Evolutionary conservation across 129 eudicot species (phyloP), one percentile per base, ranked within the genome.

Genomic region (Mikania micrantha): DNA sequence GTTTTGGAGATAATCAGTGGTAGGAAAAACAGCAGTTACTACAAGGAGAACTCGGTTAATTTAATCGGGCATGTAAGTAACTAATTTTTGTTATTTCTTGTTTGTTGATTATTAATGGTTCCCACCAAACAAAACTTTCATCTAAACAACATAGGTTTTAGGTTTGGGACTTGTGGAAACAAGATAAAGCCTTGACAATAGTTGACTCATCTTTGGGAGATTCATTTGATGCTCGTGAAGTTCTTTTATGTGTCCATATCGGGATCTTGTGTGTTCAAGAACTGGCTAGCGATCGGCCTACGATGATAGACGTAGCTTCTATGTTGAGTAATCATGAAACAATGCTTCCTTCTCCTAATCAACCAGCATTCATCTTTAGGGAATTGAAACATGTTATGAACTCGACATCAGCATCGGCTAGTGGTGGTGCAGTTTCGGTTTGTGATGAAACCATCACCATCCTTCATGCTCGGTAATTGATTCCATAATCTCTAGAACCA

Each of bases 181-280:
- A 84, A 72, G 85, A 79, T 5, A 74, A 19, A 16, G 64, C 83
- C 3, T 28, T 74, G 49, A 67, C 39, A 3, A 17, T 81, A 19
- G 77, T 84, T 21, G 95, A 84, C 80, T 21, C 87, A 60, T 29
- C 74, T 2, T 25, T 83, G 72, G 71, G 58, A 9, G 73, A 59
- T 12, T 61, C 85, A 45, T 76, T 25, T 19, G 44, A 57, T 54
- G 64, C 56, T 0, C 41, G 8, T 13, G 87, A 87, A 72, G 81
- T 84, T n/a, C 12, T 52, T 28, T 66, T 83, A 60, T 81, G 95
- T 75, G 79, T 87, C 29, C 90, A 87, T 45, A 52, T 81, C 0
- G 87, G 87, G 28, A 82, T 87, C 2, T 25, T 87, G 38, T 87
- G 95, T 60, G 90, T 84, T 32, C 85, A 87, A 74, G 86, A 87